Evolutionary conservation across 2,329 filamentous ascomycete species (phyloP).

Genomic region (Clonostachys rhizophaga): DNA sequence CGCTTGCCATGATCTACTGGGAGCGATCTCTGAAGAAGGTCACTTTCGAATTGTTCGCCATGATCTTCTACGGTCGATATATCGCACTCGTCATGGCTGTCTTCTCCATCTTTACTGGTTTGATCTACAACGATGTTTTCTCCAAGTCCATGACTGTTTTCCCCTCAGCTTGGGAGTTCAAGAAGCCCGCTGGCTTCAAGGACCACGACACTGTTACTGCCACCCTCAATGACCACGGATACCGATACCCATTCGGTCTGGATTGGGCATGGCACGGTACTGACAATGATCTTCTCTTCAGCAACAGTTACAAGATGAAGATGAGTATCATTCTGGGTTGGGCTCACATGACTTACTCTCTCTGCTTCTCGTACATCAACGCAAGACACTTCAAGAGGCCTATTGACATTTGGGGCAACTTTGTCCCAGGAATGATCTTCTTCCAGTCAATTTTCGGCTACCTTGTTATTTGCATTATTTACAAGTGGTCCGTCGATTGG

Average conservation of each 20-base stretch:
- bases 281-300: conserved; percentile 92
- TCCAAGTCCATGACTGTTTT: conserved; percentile 90
- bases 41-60: conserved; percentile 87
- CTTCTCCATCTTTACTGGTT: conserved; percentile 94
- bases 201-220: conserved; percentile 61
- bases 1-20: conserved; percentile 92
- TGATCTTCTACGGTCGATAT: conserved; percentile 98
- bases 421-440: conserved; percentile 97
- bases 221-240: conserved; percentile 59
- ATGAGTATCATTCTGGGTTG: conserved; percentile 96
- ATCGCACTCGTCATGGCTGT: conserved; percentile 98
- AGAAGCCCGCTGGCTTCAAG: conserved; percentile 61
- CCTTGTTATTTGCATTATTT: conserved; percentile 87
- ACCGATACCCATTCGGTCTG: conserved; percentile 92
- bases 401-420: conserved; percentile 96
- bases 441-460: conserved; percentile 99
- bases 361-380: conserved; percentile 90
- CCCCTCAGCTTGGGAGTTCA: conserved; percentile 82
- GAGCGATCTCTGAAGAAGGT: conserved; percentile 93
- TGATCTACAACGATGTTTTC: conserved; percentile 97
- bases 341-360: conserved; percentile 98
- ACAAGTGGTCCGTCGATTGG: conserved; percentile 97
- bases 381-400: conserved; percentile 91
- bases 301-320: conserved; percentile 99
- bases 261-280: conserved; percentile 97